Percentiles rank a stretch among this genome's conserved stretches.
These are phyloP conservation scores for Earliella scabrosa DNA, from an alignment of 1,284 basidiomycete species.

Conservation along the genomic window DNA sequence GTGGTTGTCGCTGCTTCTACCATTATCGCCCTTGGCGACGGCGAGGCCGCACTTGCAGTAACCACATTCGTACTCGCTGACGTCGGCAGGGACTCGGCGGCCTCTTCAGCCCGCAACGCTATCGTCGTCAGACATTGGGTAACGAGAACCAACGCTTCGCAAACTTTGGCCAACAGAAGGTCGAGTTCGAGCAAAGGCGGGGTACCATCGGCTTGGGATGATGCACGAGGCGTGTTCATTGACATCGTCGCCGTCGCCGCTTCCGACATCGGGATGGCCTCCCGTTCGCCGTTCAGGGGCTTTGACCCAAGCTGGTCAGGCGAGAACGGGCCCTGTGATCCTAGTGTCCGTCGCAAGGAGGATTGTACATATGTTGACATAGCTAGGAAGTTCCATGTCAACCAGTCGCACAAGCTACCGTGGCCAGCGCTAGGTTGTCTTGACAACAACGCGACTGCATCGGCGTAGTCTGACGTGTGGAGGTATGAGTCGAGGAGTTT, in stretches of 20 bases:
- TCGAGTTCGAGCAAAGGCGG: slow-evolving; percentile 49
- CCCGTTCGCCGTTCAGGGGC: background rate
- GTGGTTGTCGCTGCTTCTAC: slow-evolving; percentile 30
- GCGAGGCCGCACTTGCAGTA: background rate
- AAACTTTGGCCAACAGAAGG: slow-evolving; percentile 71
- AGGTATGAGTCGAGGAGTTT: slow-evolving; percentile 86
- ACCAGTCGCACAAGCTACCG: slow-evolving; percentile 51
- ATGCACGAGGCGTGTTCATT: background rate
- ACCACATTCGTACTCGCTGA: slow-evolving; percentile 1
- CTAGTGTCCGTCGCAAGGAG: slow-evolving; percentile 54
- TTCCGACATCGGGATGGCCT: background rate
- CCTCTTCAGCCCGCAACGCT: slow-evolving; percentile 56
- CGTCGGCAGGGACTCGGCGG: background rate
- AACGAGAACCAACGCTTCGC: slow-evolving; percentile 79
- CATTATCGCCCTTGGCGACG: slow-evolving; percentile 18
- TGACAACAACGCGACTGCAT: slow-evolving; percentile 13
- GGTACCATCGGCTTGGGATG: background rate
- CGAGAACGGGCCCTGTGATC: slow-evolving; percentile 22
- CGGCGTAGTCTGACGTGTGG: slow-evolving; percentile 43
- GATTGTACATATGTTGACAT: slow-evolving; percentile 55
- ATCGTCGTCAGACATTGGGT: slow-evolving; percentile 78
- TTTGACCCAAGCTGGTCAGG: background rate
- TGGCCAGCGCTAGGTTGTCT: slow-evolving; percentile 33
- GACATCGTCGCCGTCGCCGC: background rate
- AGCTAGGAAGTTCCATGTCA: slow-evolving; percentile 56